Base-by-base conservation (phyloP, 139 green algal species). In the Eudorina sp. region DNA sequence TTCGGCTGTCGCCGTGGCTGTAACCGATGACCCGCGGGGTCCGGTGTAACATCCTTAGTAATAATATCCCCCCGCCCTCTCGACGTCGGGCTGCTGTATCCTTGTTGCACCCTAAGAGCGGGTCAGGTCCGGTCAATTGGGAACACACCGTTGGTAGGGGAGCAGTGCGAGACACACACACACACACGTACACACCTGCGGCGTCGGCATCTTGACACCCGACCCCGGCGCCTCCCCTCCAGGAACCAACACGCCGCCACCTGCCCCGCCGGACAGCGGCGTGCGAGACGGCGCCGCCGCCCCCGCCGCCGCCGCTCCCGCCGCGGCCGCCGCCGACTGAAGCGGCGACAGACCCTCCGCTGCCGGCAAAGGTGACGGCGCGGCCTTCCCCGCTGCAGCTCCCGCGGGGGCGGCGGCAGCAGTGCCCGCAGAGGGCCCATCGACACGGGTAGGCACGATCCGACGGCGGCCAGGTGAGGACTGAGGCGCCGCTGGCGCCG, bases 131-230 rank as follows among this genome's bases (percentile, higher is more conserved):
- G n/a, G n/a, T n/a, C n/a, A n/a, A n/a, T n/a, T n/a, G n/a, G n/a
- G n/a, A n/a, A n/a, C n/a, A n/a, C n/a, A n/a, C n/a, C n/a, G n/a
- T n/a, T n/a, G n/a, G n/a, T n/a, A n/a, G n/a, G n/a, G n/a, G n/a
- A n/a, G n/a, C n/a, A n/a, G n/a, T n/a, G n/a, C n/a, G n/a, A n/a
- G n/a, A 68, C 58, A 34, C 6, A 68, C 21, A 68, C 58, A 9
- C 58, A 68, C 18, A 36, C 58, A 27, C 9, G 27, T 21, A 9
- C 58, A 14, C 41, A 86, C 79, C 79, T 86, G 81, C 45, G 81
- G 81, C 18, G 81, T 87, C 31, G 81, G 81, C 81, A 87, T 87
- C 81, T 87, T 87, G 21, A 38, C 27, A 4, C 31, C 81, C 3
- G 81, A 87, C 62, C 29, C 43, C 23, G 81, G 81, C 21, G 45